Conservation (phyloP, 1,284 basidiomycete species). For the Boletellus dicymbophilus region DNA sequence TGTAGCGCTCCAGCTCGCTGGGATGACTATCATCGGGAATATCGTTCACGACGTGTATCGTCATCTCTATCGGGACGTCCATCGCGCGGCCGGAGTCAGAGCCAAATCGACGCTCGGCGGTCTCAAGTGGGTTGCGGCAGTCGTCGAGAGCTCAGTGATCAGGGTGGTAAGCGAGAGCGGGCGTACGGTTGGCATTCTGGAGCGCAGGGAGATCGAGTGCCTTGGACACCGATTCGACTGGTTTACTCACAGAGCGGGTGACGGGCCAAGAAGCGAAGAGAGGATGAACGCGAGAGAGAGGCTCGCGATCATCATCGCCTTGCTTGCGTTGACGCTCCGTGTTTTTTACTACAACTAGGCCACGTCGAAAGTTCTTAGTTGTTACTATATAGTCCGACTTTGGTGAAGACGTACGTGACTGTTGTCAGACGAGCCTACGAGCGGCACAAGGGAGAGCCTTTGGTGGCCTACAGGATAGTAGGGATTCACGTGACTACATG, state of each 20-base stretch:
- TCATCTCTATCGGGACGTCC: conserved; percentile 43
- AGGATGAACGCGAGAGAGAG: conserved; percentile 38
- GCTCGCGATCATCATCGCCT: conserved; percentile 20
- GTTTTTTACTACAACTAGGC: not conserved
- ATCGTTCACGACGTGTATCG: conserved; percentile 49
- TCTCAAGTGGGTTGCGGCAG: conserved; percentile 40
- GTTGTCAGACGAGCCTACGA: too few relatives aligned
- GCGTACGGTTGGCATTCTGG: conserved; percentile 45
- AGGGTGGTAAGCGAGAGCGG: conserved; percentile 54
- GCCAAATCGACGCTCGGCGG: conserved; percentile 41
- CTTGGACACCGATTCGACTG: conserved; percentile 54
- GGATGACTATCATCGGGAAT: conserved; percentile 43
- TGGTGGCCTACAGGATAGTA: too few relatives aligned
- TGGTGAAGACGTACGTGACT: too few relatives aligned
- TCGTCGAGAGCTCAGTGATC: conserved; percentile 50
- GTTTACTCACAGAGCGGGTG: conserved; percentile 47
- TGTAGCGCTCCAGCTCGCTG: conserved; percentile 25
- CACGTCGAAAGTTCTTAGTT: too few relatives aligned
- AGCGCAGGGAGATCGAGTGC: conserved; percentile 40
- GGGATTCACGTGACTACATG: conserved; percentile 1
- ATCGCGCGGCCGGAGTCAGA: conserved; percentile 31
- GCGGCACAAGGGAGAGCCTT: too few relatives aligned
- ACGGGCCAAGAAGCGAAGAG: conserved; percentile 46
- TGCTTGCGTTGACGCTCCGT: conserved; percentile 9
- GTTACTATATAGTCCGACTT: too few relatives aligned